phyloP scores from a whole-genome alignment of 176 grass and related monocot species.

The Triticum urartu region DNA sequence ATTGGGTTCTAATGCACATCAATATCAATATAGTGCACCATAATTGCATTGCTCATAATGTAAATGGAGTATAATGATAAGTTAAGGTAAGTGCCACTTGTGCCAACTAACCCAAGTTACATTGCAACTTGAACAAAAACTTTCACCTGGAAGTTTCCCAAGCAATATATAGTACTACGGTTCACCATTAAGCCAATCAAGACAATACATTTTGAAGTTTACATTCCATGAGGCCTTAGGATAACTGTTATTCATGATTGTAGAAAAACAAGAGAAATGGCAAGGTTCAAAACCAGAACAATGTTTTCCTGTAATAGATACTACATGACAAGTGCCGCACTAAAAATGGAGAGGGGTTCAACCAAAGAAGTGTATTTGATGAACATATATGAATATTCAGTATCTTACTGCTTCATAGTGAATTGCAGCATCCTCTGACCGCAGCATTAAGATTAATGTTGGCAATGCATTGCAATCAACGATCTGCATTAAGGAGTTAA shows the following conservation, averaged over 20 bases:
- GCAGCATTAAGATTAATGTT: constrained; percentile 97
- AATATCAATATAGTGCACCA: background rate
- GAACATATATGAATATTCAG: constrained; percentile 24
- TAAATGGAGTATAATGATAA: constrained; percentile 1
- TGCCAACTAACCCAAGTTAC: constrained; percentile 6
- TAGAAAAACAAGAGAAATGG: background rate
- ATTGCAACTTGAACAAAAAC: background rate
- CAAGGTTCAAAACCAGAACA: background rate
- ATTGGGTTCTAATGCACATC: background rate
- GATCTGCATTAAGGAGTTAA: constrained; percentile 56
- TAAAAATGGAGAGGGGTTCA: background rate
- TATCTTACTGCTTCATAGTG: constrained; percentile 94
- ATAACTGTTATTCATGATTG: constrained; percentile 13
- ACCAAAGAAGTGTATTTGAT: constrained; percentile 24
- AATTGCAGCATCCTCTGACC: constrained; percentile 96
- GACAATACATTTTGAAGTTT: background rate
- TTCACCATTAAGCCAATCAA: constrained; percentile 2
- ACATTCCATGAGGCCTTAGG: background rate
- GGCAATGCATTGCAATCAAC: constrained; percentile 97
- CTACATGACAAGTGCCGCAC: background rate
- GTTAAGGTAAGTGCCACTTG: background rate
- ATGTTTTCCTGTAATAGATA: constrained; percentile 10
- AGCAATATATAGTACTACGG: background rate
- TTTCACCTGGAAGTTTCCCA: background rate
- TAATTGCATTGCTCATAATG: background rate